Evolutionary conservation across 75 land plant genomes (phyloP).

Genomic region (Pinus taeda): DNA sequence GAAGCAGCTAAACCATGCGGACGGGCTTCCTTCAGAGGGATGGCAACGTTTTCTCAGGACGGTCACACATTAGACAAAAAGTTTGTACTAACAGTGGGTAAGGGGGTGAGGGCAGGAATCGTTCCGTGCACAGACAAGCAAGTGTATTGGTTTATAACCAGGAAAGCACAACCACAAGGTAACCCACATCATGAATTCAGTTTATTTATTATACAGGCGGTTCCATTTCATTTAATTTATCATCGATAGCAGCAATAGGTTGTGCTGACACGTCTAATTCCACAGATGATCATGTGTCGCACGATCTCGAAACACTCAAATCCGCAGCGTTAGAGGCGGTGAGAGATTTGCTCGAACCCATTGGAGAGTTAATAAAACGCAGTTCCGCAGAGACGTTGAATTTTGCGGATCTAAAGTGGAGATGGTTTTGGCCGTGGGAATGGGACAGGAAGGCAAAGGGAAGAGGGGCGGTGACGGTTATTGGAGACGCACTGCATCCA

Average conservation of each 20-base stretch:
- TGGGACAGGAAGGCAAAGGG: conserved; percentile 11
- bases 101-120: conserved; percentile 34
- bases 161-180: conserved; percentile 12
- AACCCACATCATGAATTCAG: not conserved
- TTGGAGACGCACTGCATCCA: conserved; percentile 75
- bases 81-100: conserved; percentile 20
- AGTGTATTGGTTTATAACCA: conserved; percentile 47
- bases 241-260: not conserved
- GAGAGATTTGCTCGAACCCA: conserved; percentile 6
- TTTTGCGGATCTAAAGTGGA: conserved; percentile 24
- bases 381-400: conserved; percentile 20
- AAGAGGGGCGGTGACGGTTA: conserved; percentile 36
- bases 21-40: conserved; percentile 33
- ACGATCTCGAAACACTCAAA: not conserved
- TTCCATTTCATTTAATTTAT: not conserved
- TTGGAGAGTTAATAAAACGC: conserved; percentile 3
- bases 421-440: conserved; percentile 44
- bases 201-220: not conserved
- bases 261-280: no score
- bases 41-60: conserved; percentile 30
- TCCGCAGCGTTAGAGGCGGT: conserved; percentile 1
- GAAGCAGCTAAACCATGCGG: conserved; percentile 22
- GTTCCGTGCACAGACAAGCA: conserved; percentile 24
- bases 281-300: not conserved
- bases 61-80: conserved; percentile 22